Conservation (phyloP, 2,329 filamentous ascomycete species). For the Botrytis elliptica region DNA sequence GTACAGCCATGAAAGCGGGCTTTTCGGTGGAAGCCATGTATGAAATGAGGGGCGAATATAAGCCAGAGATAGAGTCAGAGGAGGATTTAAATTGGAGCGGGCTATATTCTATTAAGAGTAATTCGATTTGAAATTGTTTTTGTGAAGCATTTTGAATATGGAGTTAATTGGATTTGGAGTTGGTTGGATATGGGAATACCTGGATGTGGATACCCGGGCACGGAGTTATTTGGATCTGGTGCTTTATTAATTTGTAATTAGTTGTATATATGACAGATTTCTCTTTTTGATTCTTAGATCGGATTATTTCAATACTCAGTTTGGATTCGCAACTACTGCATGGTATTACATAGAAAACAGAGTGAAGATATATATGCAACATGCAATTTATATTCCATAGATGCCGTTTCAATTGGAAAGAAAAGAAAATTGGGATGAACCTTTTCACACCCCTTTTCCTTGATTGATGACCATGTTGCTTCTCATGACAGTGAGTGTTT, state of each 20-base stretch:
- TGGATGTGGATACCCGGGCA: background rate
- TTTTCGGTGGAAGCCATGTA: background rate
- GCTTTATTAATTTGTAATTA: background rate
- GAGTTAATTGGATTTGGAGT: background rate
- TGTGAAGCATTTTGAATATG: background rate
- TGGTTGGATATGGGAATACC: background rate
- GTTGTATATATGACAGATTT: no score
- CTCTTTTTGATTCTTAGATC: background rate
- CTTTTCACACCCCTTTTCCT: background rate
- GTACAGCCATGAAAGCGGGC: background rate
- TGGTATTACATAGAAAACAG: background rate
- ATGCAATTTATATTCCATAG: background rate
- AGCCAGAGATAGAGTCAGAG: background rate
- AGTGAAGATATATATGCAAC: background rate
- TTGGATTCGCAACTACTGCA: background rate
- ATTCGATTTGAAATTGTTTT: background rate
- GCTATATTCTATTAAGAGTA: background rate
- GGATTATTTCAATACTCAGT: rapidly evolving
- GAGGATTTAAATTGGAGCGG: conserved; percentile 1
- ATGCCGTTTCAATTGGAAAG: background rate
- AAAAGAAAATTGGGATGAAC: background rate
- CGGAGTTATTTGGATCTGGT: background rate
- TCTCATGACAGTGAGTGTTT: background rate
- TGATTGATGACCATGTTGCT: background rate
- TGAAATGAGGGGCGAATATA: conserved; percentile 7